A percentile compares a stretch with the other conserved stretches of the same genome.
These are phyloP conservation scores for Ilex paraguariensis DNA, from an alignment of 305 asterid species.

Conservation along the genomic window DNA sequence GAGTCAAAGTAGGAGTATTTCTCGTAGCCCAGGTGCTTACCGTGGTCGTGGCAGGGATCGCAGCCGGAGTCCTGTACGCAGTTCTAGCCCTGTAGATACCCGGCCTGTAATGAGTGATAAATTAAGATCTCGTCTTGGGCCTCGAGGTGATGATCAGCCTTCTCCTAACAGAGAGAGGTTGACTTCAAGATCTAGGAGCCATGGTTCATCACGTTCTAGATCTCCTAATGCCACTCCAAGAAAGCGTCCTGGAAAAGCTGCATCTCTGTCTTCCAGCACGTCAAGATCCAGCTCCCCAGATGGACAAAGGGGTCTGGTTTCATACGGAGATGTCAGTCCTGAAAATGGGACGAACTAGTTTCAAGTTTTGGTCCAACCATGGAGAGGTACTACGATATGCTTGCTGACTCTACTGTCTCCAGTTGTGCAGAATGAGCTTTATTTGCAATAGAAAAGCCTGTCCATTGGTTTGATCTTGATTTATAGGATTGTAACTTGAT, in stretches of 20 bases:
- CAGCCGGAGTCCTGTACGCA: constrained; percentile 64
- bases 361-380: not conserved
- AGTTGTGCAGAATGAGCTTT: too few species aligned
- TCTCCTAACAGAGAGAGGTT: constrained; percentile 36
- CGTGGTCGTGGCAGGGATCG: constrained; percentile 41
- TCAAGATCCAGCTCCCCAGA: constrained; percentile 60
- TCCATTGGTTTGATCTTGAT: too few species aligned
- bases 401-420: too few species aligned
- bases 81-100: constrained; percentile 55
- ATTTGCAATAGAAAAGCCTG: too few species aligned
- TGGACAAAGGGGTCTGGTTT: constrained; percentile 67
- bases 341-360: constrained; percentile 37
- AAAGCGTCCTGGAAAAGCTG: constrained; percentile 32
- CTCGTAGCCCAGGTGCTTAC: constrained; percentile 65
- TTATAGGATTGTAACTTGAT: too few species aligned
- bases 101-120: constrained; percentile 49
- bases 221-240: constrained; percentile 42
- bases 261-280: constrained; percentile 30
- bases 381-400: not conserved
- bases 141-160: constrained; percentile 30
- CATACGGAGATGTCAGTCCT: constrained; percentile 75
- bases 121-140: constrained; percentile 83
- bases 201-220: constrained; percentile 36
- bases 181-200: constrained; percentile 53
- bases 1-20: constrained; percentile 61